Evolutionary conservation across 805 yeast genomes (phyloP), one percentile per base, ranked within the genome.

Genomic region (Saturnispora silvae): DNA sequence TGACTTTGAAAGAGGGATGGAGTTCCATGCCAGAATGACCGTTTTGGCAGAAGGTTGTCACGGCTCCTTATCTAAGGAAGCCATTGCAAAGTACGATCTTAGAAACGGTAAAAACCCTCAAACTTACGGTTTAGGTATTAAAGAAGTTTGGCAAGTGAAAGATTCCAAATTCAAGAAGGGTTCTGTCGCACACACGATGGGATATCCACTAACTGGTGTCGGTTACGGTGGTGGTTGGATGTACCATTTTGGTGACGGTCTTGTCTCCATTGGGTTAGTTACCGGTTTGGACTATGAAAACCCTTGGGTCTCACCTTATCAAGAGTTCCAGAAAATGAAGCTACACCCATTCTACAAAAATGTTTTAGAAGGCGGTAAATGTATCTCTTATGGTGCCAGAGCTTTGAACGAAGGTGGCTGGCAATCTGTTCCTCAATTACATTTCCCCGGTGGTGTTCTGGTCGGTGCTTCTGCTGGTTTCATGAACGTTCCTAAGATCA

Each of bases 41-140:
- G 81, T 92, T 14, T 68, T 92, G 23, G 95, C 95, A 4, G 98
- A 92, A 61, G 98, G 98, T n/a, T 92, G 98, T 55, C 97, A 87
- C 59, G 98, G 98, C 0, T 86, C 96, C 1, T 64, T 92, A 37
- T 68, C 87, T 10, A 89, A 92, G 55, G 72, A 81, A 53, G 78
- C 75, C 0, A 79, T 89, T 37, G 63, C 68, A 37, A 74, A 77
- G 49, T 89, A 61, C 59, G 66, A 77, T 30, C 62, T 92, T 42
- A 72, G 96, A 40, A 66, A 69, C 34, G 70, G 72, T 23, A 65
- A 68, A 36, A 68, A 72, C 35, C 77, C 77, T 15, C 98, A 92
- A 63, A 86, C 97, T 0, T 92, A 92, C 59, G 99, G 98, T 10
- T 58, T 92, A 18, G 99, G 99, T 27, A 70, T 92, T 41, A 92